A percentile compares a stretch with the other conserved stretches of the same genome.
Evolutionary conservation across 1,284 basidiomycete genomes (phyloP).

Genomic region (Pseudozyma thailandica): DNA sequence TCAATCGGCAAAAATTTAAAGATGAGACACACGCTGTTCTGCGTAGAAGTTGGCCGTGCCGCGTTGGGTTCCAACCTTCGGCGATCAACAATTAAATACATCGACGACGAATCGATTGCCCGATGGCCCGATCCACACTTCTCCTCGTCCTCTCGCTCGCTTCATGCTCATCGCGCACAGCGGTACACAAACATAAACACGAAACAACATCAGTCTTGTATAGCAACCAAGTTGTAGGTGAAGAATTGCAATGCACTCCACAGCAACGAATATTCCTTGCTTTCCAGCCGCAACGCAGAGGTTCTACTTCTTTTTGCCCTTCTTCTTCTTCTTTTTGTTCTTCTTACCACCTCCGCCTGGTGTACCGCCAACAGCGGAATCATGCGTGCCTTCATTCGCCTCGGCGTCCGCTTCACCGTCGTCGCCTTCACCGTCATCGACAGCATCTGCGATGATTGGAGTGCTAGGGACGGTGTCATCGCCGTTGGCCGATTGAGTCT

Average conservation of each 20-base stretch:
- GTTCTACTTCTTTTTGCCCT: constrained; percentile 43
- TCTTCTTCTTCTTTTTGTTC: constrained; percentile 73
- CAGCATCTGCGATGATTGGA: constrained; percentile 6
- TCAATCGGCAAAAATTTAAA: neutral
- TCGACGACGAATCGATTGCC: no score
- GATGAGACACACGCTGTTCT: neutral
- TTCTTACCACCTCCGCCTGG: constrained; percentile 79
- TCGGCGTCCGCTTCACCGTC: constrained; percentile 76
- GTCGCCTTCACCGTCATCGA: constrained; percentile 74
- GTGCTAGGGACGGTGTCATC: neutral
- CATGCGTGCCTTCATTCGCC: constrained; percentile 75
- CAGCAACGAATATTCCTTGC: neutral
- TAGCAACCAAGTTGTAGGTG: no score
- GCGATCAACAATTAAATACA: no score
- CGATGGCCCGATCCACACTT: no score
- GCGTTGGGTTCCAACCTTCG: neutral
- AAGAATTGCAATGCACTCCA: no score
- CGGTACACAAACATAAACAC: no score
- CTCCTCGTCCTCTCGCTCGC: no score
- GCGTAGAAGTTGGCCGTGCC: constrained; percentile 36
- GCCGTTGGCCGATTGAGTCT: no score
- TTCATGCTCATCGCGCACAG: no score
- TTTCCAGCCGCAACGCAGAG: neutral
- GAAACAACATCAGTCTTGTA: no score
- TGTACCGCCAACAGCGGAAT: constrained; percentile 82